phyloP scores from a whole-genome alignment of 1,139 yeast genomes.

The Pichia sp. region DNA sequence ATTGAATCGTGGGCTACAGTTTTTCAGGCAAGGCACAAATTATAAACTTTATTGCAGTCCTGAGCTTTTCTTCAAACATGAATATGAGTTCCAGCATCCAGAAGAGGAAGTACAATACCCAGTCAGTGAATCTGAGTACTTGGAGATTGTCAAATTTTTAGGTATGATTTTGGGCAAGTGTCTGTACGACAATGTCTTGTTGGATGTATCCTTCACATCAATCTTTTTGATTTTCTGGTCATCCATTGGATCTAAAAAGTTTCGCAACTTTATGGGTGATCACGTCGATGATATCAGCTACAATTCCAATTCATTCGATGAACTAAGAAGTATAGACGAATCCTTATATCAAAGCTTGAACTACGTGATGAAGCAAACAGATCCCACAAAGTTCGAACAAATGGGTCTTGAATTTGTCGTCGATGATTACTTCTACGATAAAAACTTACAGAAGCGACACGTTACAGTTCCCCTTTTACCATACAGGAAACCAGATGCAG shows the following conservation, averaged over 20 bases:
- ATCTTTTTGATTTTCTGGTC: constrained; percentile 52
- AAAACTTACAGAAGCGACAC: constrained; percentile 18
- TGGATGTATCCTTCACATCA: constrained; percentile 82
- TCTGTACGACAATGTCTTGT: constrained; percentile 72
- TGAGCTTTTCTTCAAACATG: constrained; percentile 36
- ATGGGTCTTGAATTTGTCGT: constrained; percentile 65
- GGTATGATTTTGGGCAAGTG: constrained; percentile 89
- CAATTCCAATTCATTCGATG: constrained; percentile 61
- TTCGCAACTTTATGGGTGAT: constrained; percentile 12
- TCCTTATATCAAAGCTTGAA: constrained; percentile 60
- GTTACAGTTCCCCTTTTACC: constrained; percentile 52
- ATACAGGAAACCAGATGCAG: neutral
- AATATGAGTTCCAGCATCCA: constrained; percentile 20
- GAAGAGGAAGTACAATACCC: constrained; percentile 7
- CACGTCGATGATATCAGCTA: constrained; percentile 21
- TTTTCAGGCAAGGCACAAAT: constrained; percentile 49
- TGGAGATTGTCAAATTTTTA: constrained; percentile 41
- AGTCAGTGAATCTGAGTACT: constrained; percentile 11
- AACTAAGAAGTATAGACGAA: constrained; percentile 62
- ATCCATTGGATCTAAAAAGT: constrained; percentile 40
- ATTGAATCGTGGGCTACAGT: constrained; percentile 31
- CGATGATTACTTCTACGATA: constrained; percentile 36
- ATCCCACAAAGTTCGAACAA: constrained; percentile 43
- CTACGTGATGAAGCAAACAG: constrained; percentile 51
- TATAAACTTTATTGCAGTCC: constrained; percentile 74